Conservation (phyloP, 257 asterid genomes). For the Solanum acaule region DNA sequence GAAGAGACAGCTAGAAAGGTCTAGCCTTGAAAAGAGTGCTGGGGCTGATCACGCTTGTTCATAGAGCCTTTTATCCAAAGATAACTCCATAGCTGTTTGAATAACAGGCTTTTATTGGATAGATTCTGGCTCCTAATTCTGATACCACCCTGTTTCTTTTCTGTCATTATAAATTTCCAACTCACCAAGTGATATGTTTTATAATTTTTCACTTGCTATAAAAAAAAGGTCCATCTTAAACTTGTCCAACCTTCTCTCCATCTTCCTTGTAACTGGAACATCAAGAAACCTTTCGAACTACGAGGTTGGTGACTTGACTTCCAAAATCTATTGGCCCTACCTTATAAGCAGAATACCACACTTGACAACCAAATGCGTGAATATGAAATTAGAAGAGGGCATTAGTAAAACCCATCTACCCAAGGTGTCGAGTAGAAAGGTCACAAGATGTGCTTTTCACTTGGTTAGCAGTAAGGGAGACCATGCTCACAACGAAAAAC, state of each 20-base stretch:
- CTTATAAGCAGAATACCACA: neutral
- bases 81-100: neutral
- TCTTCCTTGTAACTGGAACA: neutral
- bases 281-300: neutral
- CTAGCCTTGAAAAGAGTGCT: neutral
- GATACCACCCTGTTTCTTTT: neutral
- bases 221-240: neutral
- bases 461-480: neutral
- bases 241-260: neutral
- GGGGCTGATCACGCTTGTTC: neutral
- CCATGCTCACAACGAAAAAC: neutral
- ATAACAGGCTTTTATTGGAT: neutral
- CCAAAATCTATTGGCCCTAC: neutral
- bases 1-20: neutral
- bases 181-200: neutral
- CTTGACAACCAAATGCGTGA: neutral
- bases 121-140: neutral
- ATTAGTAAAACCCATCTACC: neutral
- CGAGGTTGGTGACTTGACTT: neutral
- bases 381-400: neutral
- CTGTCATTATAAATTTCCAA: neutral
- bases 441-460: neutral
- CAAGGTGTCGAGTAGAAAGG: neutral
- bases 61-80: neutral
- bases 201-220: neutral